phyloP scores from a whole-genome alignment of 495 filamentous ascomycete genomes.

The Pyrenula massariospora region DNA sequence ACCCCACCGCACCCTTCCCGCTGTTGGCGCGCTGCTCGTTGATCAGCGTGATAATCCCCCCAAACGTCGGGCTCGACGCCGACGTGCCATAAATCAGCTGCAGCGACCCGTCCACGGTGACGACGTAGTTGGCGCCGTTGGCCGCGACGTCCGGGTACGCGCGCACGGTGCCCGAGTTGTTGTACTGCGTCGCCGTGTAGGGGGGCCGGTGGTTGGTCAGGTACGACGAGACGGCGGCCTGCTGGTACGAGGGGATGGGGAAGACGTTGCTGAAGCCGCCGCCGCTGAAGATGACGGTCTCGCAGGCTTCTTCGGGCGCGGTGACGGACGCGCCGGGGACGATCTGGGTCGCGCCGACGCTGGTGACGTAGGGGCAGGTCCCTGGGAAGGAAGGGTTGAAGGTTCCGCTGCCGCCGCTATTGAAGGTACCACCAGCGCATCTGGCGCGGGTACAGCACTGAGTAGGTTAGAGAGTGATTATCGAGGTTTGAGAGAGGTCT shows the following conservation, averaged over 20 bases:
- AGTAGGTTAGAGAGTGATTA: conserved; percentile 2
- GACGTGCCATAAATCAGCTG: conserved; percentile 35
- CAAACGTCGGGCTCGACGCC: conserved; percentile 34
- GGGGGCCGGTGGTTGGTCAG: conserved; percentile 31
- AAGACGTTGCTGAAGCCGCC: conserved; percentile 65
- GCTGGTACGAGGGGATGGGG: conserved; percentile 44
- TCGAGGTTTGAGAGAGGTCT: conserved; percentile 4
- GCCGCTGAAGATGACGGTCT: conserved; percentile 38
- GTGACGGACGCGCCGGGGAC: conserved; percentile 20
- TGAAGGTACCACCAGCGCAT: conserved; percentile 26
- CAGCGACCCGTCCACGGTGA: conserved; percentile 18
- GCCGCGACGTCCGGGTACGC: conserved; percentile 61
- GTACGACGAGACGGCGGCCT: conserved; percentile 35
- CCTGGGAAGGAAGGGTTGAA: conserved; percentile 38
- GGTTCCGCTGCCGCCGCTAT: conserved; percentile 24
- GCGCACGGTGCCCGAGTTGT: conserved; percentile 45
- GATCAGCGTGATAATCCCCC: conserved; percentile 34
- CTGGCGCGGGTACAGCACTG: neutral
- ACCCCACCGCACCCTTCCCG: conserved; percentile 35
- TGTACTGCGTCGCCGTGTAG: conserved; percentile 22
- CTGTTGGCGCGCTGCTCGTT: conserved; percentile 36
- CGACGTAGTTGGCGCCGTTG: conserved; percentile 25
- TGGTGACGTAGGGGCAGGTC: conserved; percentile 39
- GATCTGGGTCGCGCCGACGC: conserved; percentile 37
- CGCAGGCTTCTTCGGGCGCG: conserved; percentile 27